Base-by-base conservation (phyloP, 2,329 filamentous ascomycete genomes). In the Xylaria sp. region DNA sequence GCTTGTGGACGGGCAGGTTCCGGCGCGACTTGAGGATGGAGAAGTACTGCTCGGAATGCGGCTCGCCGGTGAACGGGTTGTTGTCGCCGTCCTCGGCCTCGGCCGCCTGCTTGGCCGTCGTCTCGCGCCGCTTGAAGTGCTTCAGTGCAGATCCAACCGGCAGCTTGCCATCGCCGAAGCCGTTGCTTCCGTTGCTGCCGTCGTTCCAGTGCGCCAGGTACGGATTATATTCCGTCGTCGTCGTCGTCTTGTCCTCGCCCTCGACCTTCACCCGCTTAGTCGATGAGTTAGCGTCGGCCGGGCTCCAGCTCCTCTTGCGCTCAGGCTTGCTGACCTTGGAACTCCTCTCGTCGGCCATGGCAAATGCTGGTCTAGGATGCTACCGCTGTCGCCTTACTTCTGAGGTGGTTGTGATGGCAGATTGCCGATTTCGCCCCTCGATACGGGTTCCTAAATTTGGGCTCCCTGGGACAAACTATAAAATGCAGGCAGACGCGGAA, bases 131-230 rank as follows among this genome's bases (percentile, higher is more conserved):
- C 80, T 88, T 89, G 82, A 98, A 90, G 68, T 87, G 85, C 51
- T 86, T 85, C 66, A 97, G 84, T 57, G 86, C 83, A 34, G 87
- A 86, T 62, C 74, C 79, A 34, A 74, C 74, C 63, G 78, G 74
- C 60, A 75, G 69, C 68, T 75, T 72, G 44, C 78, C 76, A 67
- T 77, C 73, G 62, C 82, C 77, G 60, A 78, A 82, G 69, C 80
- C 78, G 52, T 81, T 77, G 34, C 77, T 76, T 81, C 95, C 90
- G 55, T 74, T 77, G 66, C 78, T 79, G 54, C 81, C 78, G 41
- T 77, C 76, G 81, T 95, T 90, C 89, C 92, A 92, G 82, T 99
- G 96, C 66, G 94, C 93, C 71, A 99, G 89, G 84, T 99, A 98
- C 1, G 93, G 93, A 80, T 98, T 98, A 79, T 87, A 79, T 71